These are phyloP conservation scores for Exophiala xenobiotica DNA, from an alignment of 2,329 filamentous ascomycete species.

Conservation along the genomic window DNA sequence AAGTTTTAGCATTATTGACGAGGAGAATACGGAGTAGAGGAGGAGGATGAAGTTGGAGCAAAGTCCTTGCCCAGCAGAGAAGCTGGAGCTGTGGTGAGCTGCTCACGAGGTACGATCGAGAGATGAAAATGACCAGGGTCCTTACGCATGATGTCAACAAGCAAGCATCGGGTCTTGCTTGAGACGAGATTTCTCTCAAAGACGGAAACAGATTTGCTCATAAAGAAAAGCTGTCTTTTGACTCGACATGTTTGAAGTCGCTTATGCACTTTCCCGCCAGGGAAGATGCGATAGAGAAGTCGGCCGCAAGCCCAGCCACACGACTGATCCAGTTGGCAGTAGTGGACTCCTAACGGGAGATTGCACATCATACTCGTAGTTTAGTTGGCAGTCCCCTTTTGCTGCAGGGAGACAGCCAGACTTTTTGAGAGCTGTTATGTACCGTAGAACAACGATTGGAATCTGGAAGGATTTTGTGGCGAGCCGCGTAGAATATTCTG, in stretches of 20 bases:
- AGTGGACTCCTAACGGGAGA: neutral
- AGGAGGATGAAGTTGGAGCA: neutral
- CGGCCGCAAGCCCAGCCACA: neutral
- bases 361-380: neutral
- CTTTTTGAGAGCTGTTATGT: too few relatives aligned
- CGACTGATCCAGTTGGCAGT: neutral
- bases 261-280: neutral
- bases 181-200: neutral
- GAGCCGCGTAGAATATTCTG: constrained; percentile 20
- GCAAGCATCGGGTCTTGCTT: constrained; percentile 1
- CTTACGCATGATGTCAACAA: neutral
- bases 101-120: neutral
- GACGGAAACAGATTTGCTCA: neutral
- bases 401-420: neutral
- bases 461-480: neutral
- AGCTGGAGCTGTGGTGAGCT: neutral
- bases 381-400: neutral
- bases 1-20: neutral
- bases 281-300: neutral
- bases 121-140: neutral
- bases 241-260: neutral
- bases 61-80: neutral
- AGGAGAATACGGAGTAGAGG: neutral
- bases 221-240: neutral
- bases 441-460: neutral